These are phyloP conservation scores for Trichoderma sp. DNA, from an alignment of 2,329 filamentous ascomycete species.

Conservation along the genomic window DNA sequence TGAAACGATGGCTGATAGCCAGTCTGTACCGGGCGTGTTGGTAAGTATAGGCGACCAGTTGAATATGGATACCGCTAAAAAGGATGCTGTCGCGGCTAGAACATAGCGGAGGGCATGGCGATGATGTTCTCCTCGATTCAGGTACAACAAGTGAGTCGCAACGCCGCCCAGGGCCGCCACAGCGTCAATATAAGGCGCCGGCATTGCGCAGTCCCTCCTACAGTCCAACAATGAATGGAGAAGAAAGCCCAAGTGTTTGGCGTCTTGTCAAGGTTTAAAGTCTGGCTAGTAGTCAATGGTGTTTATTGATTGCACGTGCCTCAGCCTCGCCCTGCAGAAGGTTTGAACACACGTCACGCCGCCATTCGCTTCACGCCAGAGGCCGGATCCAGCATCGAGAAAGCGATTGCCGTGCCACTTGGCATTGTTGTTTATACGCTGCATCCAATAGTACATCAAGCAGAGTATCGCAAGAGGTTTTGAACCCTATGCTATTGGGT, in stretches of 20 bases:
- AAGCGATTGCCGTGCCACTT: neutral
- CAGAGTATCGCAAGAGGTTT: neutral
- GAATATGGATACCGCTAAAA: neutral
- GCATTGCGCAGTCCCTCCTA: neutral
- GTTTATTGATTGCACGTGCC: neutral
- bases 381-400: neutral
- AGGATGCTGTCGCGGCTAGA: neutral
- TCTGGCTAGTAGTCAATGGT: neutral
- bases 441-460: neutral
- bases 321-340: neutral
- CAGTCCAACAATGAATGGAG: neutral
- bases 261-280: neutral
- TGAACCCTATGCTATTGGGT: neutral
- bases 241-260: neutral
- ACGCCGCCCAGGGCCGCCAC: neutral
- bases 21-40: neutral
- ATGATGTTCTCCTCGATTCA: neutral
- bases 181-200: neutral
- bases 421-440: neutral
- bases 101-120: neutral
- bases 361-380: neutral
- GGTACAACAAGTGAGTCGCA: neutral
- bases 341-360: neutral
- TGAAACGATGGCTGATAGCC: neutral
- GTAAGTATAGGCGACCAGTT: neutral